phyloP scores from a whole-genome alignment of 1,284 basidiomycete species.

The Prillingera fragicola region DNA sequence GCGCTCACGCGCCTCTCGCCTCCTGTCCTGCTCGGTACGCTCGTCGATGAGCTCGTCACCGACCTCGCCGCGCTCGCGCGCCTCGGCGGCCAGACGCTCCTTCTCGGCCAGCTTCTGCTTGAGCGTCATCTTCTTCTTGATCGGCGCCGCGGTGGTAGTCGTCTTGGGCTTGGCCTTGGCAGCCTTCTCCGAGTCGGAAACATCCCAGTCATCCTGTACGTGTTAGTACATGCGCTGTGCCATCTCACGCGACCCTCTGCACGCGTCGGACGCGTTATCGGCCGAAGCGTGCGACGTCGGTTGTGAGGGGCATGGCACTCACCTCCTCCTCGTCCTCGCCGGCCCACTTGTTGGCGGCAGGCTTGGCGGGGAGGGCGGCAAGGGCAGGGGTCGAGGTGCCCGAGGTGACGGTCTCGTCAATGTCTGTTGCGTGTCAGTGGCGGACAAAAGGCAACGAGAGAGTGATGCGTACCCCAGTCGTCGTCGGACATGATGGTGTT shows the following conservation, averaged over 20 bases:
- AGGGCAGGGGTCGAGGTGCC: slow-evolving; percentile 48
- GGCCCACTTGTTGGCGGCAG: slow-evolving; percentile 59
- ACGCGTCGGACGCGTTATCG: not conserved
- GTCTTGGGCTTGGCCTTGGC: slow-evolving; percentile 58
- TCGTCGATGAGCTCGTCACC: slow-evolving; percentile 76
- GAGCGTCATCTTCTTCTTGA: slow-evolving; percentile 83
- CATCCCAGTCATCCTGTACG: slow-evolving; percentile 87
- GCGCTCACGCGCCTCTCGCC: slow-evolving; percentile 64
- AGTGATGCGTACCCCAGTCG: slow-evolving; percentile 36
- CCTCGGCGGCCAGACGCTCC: slow-evolving; percentile 55
- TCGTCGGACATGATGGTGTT: slow-evolving; percentile 34
- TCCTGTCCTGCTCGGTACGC: slow-evolving; percentile 58
- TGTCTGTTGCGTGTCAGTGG: slow-evolving; percentile 23
- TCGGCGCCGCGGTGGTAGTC: slow-evolving; percentile 56
- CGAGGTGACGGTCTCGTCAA: slow-evolving; percentile 51
- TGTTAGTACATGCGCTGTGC: not conserved
- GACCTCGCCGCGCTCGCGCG: slow-evolving; percentile 43
- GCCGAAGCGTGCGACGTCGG: not conserved
- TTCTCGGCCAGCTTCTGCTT: slow-evolving; percentile 86
- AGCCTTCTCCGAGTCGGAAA: slow-evolving; percentile 66
- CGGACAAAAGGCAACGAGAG: not conserved
- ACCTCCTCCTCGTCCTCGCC: slow-evolving; percentile 79
- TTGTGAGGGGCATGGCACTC: slow-evolving; percentile 54
- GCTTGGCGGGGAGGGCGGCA: slow-evolving; percentile 43
- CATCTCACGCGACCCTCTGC: too few species aligned